phyloP scores from a whole-genome alignment of 805 yeast genomes.

The Clavispora santaluciae region DNA sequence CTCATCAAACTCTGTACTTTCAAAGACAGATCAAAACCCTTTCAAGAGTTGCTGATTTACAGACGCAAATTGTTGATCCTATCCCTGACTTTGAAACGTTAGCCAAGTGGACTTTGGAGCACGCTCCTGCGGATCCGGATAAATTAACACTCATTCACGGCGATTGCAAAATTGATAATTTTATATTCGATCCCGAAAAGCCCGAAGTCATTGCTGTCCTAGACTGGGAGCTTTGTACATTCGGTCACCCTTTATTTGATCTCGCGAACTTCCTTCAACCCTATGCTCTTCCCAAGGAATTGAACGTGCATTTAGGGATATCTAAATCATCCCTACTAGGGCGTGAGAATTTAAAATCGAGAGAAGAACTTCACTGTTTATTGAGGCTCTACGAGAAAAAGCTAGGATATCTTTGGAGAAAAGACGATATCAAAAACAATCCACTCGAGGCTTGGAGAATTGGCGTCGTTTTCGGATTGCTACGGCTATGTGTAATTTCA shows the following conservation, averaged over 20 bases:
- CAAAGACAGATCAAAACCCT: slow-evolving; percentile 50
- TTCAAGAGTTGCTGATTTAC: slow-evolving; percentile 35
- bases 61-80: slow-evolving; percentile 36
- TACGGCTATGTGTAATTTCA: slow-evolving; percentile 51
- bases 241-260: slow-evolving; percentile 63
- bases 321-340: slow-evolving; percentile 30
- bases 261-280: slow-evolving; percentile 56
- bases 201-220: slow-evolving; percentile 49
- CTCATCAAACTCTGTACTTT: slow-evolving; percentile 36
- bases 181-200: slow-evolving; percentile 53
- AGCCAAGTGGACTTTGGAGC: slow-evolving; percentile 35
- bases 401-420: slow-evolving; percentile 28
- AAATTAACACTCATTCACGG: slow-evolving; percentile 53
- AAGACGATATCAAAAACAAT: slow-evolving; percentile 34
- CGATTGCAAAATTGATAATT: slow-evolving; percentile 59
- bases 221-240: slow-evolving; percentile 64
- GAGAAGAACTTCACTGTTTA: slow-evolving; percentile 15
- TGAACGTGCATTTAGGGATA: slow-evolving; percentile 26
- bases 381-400: slow-evolving; percentile 23
- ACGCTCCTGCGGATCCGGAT: slow-evolving; percentile 46
- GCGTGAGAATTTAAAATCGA: slow-evolving; percentile 24
- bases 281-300: slow-evolving; percentile 38
- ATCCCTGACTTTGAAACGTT: slow-evolving; percentile 45
- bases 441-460: slow-evolving; percentile 44
- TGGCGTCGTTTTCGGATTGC: slow-evolving; percentile 53